Base-by-base conservation (phyloP, 768 basidiomycete genomes). In the Lactarius tabidus region DNA sequence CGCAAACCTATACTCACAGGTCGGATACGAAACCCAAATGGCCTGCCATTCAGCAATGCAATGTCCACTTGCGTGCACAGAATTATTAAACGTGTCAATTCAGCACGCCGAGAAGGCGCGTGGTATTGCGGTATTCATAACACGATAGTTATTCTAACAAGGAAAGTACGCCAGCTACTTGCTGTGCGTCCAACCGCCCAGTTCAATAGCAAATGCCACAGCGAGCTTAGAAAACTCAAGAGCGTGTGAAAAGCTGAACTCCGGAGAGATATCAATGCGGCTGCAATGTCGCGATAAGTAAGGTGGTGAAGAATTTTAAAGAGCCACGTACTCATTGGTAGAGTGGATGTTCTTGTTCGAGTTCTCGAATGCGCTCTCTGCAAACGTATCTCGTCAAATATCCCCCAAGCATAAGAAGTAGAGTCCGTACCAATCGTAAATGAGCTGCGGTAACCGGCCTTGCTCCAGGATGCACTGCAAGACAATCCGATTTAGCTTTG, bases 191-290 rank as follows among this genome's bases (percentile, higher is more conserved):
- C 79, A 79, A n/a, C 80, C 80, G 26, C 74, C 82, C 18, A 84
- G 72, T 72, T 84, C 84, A 64, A 84, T 74, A 15, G 80, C 82
- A 60, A 83, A 84, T 1, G 79, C 81, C 2, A 80, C 77, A 5
- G 80, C 79, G 20, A 85, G 76, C 76, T 84, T 84, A 65, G 83
- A 81, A 75, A 85, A 85, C 75, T 76, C 85, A 76, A 78, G 85
- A 91, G 95, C 93, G 74, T 98, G 95, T 6, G 79, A 76, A 74
- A 96, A 98, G 72, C 88, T 90, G 77, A 97, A 97, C 75, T 96
- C 95, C 26, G 85, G 79, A 14, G 92, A 92, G 65, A 91, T 80
- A 73, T 95, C 91, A 62, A 90, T 90, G 59, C 89, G 89, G 74
- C 91, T 93, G 71, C 39, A 52, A 69, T 52, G 41, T 62, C 60